These are phyloP conservation scores for Sherardia arvensis DNA, from an alignment of 257 asterid species.

Conservation along the genomic window DNA sequence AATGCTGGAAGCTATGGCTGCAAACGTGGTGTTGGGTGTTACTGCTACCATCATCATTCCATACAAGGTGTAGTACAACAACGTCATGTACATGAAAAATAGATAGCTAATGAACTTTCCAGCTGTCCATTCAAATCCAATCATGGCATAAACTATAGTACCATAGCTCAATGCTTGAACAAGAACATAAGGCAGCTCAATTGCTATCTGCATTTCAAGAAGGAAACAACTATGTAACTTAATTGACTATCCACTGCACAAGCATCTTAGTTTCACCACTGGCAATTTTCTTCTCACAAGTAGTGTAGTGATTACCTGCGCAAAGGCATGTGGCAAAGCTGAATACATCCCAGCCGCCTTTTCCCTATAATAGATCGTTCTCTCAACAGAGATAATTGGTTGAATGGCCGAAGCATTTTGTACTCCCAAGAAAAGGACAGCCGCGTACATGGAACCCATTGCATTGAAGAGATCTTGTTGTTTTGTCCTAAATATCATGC, in stretches of 20 bases:
- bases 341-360: constrained; percentile 81
- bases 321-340: constrained; percentile 55
- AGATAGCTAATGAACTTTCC: constrained; percentile 55
- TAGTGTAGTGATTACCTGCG: constrained; percentile 30
- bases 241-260: neutral
- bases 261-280: neutral
- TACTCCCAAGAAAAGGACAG: constrained; percentile 67
- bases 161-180: constrained; percentile 45
- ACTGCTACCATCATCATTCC: constrained; percentile 81
- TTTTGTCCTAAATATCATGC: constrained; percentile 33
- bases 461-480: constrained; percentile 79
- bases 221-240: neutral
- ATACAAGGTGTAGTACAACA: constrained; percentile 55
- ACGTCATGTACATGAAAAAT: constrained; percentile 57
- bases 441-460: constrained; percentile 91
- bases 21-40: constrained; percentile 65
- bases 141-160: constrained; percentile 60
- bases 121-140: constrained; percentile 62
- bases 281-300: neutral
- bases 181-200: constrained; percentile 36
- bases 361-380: constrained; percentile 65
- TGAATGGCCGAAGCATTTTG: constrained; percentile 71
- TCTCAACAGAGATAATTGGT: constrained; percentile 63
- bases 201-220: constrained; percentile 1
- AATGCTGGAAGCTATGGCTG: constrained; percentile 45